Evolutionary conservation across 1,284 basidiomycete species (phyloP), one percentile per base, ranked within the genome.

Genomic region (Sporisorium exsertum): DNA sequence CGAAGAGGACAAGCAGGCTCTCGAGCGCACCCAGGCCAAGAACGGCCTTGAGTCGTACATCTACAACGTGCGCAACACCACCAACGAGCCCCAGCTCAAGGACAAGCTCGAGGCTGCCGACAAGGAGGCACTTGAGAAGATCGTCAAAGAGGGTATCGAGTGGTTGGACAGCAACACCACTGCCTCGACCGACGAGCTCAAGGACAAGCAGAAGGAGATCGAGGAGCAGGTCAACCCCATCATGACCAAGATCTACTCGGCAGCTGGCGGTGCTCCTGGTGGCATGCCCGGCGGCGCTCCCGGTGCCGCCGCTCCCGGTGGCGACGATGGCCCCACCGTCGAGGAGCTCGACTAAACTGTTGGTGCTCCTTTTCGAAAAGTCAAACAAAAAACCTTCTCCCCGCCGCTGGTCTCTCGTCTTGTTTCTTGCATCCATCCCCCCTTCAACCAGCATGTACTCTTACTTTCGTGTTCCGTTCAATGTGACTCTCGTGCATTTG

Each of bases 101-200:
- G 91, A 90, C 89, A 97, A 97, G 89, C 94, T 97, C 86, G 91
- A 93, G 7, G 86, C 92, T 35, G 91, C 88, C 49, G 96, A 98
- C 91, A 95, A 96, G 90, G 85, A 89, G 80, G 92, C 94, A 84
- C 91, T 98, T 77, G 90, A 95, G 88, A 85, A 88, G 66, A 91
- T 93, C 52, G 92, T 97, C 87, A 91, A 93, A 84, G 94, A 95
- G 73, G 87, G 92, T 70, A 94, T 97, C 88, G 87, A 88, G 69
- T 95, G 93, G 93, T 91, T 99, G 81, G 96, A 97, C 86, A 87
- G 81, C 71, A 92, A 93, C 52, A 92, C 94, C 84, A 94, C 97
- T 87, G 97, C 91, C 13, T 92, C 91, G 77, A 97, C 94, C 88
- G 94, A 96, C 85, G 97, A 99, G 89, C 96, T 97, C 88, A 92